Conservation (phyloP, 164 flowering plant species). For the Umbellularia californica region DNA sequence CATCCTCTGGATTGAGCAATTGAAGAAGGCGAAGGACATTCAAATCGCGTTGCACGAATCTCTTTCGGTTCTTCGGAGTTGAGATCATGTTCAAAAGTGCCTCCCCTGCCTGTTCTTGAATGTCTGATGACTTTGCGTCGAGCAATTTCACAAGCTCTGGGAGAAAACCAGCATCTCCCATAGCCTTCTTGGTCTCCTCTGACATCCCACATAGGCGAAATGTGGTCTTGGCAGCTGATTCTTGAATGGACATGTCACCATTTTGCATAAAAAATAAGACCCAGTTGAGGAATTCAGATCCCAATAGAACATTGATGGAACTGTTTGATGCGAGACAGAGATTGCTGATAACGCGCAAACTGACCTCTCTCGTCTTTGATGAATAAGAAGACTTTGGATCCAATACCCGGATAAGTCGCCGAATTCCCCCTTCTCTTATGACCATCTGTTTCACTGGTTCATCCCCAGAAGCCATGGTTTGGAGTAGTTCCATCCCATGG, state of each 20-base stretch:
- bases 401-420: slow-evolving; percentile 38
- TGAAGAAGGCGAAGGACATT: slow-evolving; percentile 47
- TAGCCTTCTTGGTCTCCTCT: slow-evolving; percentile 59
- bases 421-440: slow-evolving; percentile 58
- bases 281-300: slow-evolving; percentile 49
- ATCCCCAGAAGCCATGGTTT: slow-evolving; percentile 52
- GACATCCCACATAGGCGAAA: slow-evolving; percentile 48
- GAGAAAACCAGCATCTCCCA: slow-evolving; percentile 86
- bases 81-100: slow-evolving; percentile 50
- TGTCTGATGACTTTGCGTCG: slow-evolving; percentile 59
- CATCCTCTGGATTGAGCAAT: slow-evolving; percentile 52
- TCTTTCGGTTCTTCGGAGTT: slow-evolving; percentile 59
- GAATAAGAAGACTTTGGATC: slow-evolving; percentile 47
- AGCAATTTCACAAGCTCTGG: slow-evolving; percentile 63
- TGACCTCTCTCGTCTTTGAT: slow-evolving; percentile 46
- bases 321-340: slow-evolving; percentile 45
- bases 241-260: slow-evolving; percentile 69
- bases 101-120: slow-evolving; percentile 74
- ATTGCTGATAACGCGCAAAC: slow-evolving; percentile 52
- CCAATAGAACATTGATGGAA: slow-evolving; percentile 32
- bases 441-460: slow-evolving; percentile 40
- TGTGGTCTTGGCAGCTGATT: slow-evolving; percentile 57
- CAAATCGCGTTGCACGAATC: slow-evolving; percentile 54
- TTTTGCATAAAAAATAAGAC: slow-evolving; percentile 45
- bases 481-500: slow-evolving; percentile 58